Conservation (phyloP, 306 rosid genomes). For the barrel medic (Medicago truncatula) region DNA sequence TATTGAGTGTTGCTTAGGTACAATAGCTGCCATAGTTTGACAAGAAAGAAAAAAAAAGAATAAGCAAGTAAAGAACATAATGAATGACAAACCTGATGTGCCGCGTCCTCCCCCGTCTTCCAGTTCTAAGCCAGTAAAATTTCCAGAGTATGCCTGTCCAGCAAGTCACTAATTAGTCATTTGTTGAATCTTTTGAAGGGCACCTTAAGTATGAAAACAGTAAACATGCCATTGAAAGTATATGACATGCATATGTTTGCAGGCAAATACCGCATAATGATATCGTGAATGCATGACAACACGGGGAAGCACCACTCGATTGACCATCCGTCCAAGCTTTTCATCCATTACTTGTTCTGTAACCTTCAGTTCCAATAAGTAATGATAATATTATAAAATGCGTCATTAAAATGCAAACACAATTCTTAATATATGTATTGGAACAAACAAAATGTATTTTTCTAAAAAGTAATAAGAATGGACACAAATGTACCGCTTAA, state of each 20-base stretch:
- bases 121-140: constrained; percentile 94
- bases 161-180: constrained; percentile 34
- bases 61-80: neutral
- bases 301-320: constrained; percentile 96
- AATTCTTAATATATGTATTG: neutral
- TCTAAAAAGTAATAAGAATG: constrained; percentile 10
- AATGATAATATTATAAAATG: constrained; percentile 28
- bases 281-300: constrained; percentile 95
- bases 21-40: neutral
- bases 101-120: constrained; percentile 99
- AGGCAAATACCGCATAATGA: constrained; percentile 79
- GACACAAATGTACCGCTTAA: neutral
- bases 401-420: constrained; percentile 25
- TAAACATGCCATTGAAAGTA: constrained; percentile 13
- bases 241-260: constrained; percentile 13
- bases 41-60: neutral
- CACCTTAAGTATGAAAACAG: constrained; percentile 15
- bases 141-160: constrained; percentile 86
- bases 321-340: constrained; percentile 86
- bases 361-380: constrained; percentile 61
- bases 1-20: neutral
- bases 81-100: constrained; percentile 74
- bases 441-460: neutral
- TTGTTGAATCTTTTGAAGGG: constrained; percentile 30
- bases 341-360: constrained; percentile 92